Conservation (phyloP, 768 basidiomycete species). For the Lactarius akahatsu region DNA sequence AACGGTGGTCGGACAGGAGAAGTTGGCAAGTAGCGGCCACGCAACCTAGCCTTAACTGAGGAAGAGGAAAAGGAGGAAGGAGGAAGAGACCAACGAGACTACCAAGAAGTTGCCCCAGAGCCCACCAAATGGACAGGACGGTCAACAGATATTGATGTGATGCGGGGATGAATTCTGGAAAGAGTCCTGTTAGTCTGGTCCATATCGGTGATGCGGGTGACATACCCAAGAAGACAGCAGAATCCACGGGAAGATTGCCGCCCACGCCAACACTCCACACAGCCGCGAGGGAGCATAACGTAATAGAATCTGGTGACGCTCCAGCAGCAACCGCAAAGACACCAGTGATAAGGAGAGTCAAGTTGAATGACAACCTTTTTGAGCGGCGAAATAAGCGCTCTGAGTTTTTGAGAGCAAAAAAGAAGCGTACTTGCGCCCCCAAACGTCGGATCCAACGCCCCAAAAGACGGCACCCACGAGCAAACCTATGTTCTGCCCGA, state of each 20-base stretch:
- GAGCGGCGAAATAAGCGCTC: background rate
- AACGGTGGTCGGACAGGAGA: constrained; percentile 50
- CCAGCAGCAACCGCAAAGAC: constrained; percentile 66
- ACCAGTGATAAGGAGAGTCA: constrained; percentile 66
- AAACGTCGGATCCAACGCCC: constrained; percentile 67
- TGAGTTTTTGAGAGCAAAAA: constrained; percentile 6
- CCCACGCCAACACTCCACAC: constrained; percentile 69
- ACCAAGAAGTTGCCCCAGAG: constrained; percentile 67
- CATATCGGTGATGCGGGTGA: background rate
- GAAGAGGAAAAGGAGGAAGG: background rate
- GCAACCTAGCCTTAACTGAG: constrained; percentile 46
- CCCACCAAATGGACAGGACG: constrained; percentile 78
- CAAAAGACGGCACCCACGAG: constrained; percentile 69
- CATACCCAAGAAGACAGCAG: constrained; percentile 70
- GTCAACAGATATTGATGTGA: constrained; percentile 76
- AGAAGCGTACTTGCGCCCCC: constrained; percentile 57
- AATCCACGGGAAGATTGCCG: constrained; percentile 74
- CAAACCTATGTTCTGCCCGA: constrained; percentile 71
- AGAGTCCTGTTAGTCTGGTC: too few relatives aligned
- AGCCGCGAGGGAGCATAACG: constrained; percentile 53
- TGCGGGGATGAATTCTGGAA: constrained; percentile 64
- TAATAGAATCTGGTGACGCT: constrained; percentile 51
- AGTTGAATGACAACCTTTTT: constrained; percentile 61
- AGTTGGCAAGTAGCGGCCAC: constrained; percentile 71
- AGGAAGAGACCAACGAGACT: constrained; percentile 38